A percentile compares a stretch with the other conserved stretches of the same genome.
Conservation (phyloP, 129 eudicot species). For the Solidago caesia region DNA sequence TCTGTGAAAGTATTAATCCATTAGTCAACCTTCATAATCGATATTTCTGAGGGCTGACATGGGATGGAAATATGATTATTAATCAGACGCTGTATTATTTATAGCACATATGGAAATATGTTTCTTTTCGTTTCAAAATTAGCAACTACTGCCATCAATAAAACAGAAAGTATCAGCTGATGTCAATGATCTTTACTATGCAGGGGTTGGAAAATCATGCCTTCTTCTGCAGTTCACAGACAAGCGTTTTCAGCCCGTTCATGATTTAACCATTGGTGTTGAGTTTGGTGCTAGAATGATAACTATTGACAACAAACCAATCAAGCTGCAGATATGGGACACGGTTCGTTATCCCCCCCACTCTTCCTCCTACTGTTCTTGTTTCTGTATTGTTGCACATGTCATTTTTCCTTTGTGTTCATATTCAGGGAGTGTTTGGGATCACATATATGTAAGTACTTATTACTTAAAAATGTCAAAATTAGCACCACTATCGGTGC, state of each 20-base stretch:
- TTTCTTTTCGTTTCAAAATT: neutral
- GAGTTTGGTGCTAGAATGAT: constrained; percentile 98
- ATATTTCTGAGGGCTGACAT: constrained; percentile 9
- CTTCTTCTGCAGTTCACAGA: constrained; percentile 96
- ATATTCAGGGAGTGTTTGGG: neutral
- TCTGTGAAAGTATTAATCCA: neutral
- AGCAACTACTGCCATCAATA: neutral
- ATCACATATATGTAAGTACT: no score
- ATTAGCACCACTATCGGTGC: no score
- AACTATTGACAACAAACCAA: constrained; percentile 81
- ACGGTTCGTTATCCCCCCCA: constrained; percentile 30
- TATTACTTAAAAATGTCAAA: no score
- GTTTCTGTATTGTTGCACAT: neutral
- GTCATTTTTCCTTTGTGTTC: constrained; percentile 9
- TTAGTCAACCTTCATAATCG: neutral
- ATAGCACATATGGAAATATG: constrained; percentile 7
- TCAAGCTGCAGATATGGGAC: constrained; percentile 78
- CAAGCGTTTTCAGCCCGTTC: constrained; percentile 95
- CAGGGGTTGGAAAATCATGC: constrained; percentile 65
- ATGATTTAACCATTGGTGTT: constrained; percentile 90
- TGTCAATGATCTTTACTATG: constrained; percentile 7
- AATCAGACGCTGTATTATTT: constrained; percentile 7
- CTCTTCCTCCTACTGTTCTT: constrained; percentile 1
- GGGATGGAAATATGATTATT: constrained; percentile 18
- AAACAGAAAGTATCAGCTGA: constrained; percentile 11